Base-by-base conservation (phyloP, 2,329 filamentous ascomycete genomes). In the Keithomyces neogunnii region DNA sequence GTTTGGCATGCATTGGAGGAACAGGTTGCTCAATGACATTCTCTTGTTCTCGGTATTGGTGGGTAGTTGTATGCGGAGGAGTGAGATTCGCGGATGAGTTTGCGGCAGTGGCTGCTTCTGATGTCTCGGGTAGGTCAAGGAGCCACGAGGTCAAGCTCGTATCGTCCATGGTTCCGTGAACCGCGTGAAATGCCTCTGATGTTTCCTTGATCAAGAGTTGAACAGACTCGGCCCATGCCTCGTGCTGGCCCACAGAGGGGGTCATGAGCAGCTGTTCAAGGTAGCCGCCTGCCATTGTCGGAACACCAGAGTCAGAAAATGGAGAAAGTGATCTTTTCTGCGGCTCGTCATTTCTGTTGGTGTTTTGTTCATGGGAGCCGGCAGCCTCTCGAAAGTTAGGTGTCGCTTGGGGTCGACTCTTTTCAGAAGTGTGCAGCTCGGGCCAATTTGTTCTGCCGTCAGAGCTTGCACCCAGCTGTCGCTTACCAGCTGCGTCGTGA, bases 171-270 rank as follows among this genome's bases (percentile, higher is more conserved):
- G 69, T 69, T 48, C 61, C 64, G 3, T 68, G 71, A 29, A 75
- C 69, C 10, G 70, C 68, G 59, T 70, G 68, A 62, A 78, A 78
- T 31, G 76, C 74, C 51, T 73, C 68, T 53, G 80, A 75, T 3
- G 75, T 72, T 57, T 78, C 71, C 54, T 66, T 64, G 45, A 77
- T 74, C 54, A 80, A 66, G 54, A 72, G 66, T 49, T 73, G 67
- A 3, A 75, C 63, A 51, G 69, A 69, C 39, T 70, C 63, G 10
- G 66, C 67, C 56, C 67, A 59, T 39, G 53, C 53, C 36, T 56
- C 56, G 54, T 52, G 29, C 7, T 50, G 35, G 40, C 40, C 40
- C 26, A 44, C 10, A 29, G 40, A 35, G 19, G 31, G 32, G 13
- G 36, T 47, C 26, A 48, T 39, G 5, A 39, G 28, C 13, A 48